Conservation (phyloP, 495 filamentous ascomycete species). For the Aspergillus homomorphus region DNA sequence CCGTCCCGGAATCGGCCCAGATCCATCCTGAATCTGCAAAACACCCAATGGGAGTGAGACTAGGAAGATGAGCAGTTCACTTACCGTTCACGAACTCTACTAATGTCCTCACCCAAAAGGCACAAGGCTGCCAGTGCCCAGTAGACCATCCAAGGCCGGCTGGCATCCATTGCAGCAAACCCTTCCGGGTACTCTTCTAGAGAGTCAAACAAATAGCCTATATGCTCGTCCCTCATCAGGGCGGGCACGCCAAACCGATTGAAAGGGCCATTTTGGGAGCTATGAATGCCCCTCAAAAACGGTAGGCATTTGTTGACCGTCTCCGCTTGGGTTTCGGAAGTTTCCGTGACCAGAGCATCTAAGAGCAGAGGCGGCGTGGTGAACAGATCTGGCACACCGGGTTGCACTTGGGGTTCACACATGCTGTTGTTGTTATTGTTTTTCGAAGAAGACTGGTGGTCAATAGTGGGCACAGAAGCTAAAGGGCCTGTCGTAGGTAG, state of each 20-base stretch:
- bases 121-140: constrained; percentile 76
- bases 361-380: constrained; percentile 58
- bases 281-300: constrained; percentile 51
- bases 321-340: constrained; percentile 63
- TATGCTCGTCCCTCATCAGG: constrained; percentile 67
- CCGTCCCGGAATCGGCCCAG: neutral
- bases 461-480: constrained; percentile 13
- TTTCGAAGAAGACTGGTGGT: constrained; percentile 14
- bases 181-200: constrained; percentile 62
- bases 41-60: constrained; percentile 2
- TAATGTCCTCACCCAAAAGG: constrained; percentile 73
- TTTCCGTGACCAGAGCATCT: constrained; percentile 66
- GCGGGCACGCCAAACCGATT: constrained; percentile 70
- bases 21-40: constrained; percentile 2
- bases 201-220: constrained; percentile 66
- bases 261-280: constrained; percentile 43
- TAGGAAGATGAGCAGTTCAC: constrained; percentile 19
- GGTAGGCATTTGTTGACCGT: constrained; percentile 68
- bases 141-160: constrained; percentile 88
- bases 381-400: constrained; percentile 63
- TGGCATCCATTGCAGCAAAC: constrained; percentile 73
- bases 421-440: constrained; percentile 11
- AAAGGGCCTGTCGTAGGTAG: constrained; percentile 3
- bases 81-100: constrained; percentile 61
- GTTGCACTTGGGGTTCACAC: constrained; percentile 24